Evolutionary conservation across 2,329 filamentous ascomycete species (phyloP), one percentile per base, ranked within the genome.

Genomic region (Domatiomyces catenatus): DNA sequence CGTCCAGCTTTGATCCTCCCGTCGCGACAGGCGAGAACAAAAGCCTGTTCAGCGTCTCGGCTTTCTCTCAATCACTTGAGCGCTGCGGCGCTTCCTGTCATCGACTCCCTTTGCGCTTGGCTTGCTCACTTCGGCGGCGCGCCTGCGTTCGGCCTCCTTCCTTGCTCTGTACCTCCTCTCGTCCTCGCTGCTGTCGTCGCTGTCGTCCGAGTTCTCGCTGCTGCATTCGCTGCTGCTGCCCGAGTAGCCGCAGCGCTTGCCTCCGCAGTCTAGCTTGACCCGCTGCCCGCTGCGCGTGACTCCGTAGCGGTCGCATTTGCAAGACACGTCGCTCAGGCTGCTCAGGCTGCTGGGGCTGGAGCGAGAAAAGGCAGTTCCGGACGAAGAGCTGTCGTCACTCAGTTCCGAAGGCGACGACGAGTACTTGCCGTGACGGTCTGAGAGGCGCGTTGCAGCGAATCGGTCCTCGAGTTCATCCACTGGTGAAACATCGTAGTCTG

Each of bases 211-310:
- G 24, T 49, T 50, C 8, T 49, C 51, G n/a, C 50, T 55, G 6
- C 51, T 52, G 49, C 56, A 61, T 43, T 57, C 57, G 10, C 54
- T 54, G 48, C 54, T 58, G 18, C 55, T 55, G 39, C 51, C 52
- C 50, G 51, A 78, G 71, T 85, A 92, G 63, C 86, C 86, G 71
- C 90, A 95, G 66, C 86, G 83, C 55, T 81, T 75, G 60, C 90
- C 90, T 61, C 88, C 88, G 65, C 90, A 96, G 78, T 95, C 89
- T 67, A 95, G 81, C 78, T 90, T 92, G 77, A 96, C 84, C 63
- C 89, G 83, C 69, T 93, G 84, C 64, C 89, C 88, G 68, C 83
- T 82, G 71, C 88, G 85, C 58, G 89, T 95, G 74, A 96, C 94
- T 61, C 89, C 90, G 74, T 92, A 95, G 72, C 89, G 86, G 69